Percentiles rank a stretch among this genome's conserved stretches.
phyloP scores from a whole-genome alignment of 345 rosid genomes.

The Dovyalis caffra region DNA sequence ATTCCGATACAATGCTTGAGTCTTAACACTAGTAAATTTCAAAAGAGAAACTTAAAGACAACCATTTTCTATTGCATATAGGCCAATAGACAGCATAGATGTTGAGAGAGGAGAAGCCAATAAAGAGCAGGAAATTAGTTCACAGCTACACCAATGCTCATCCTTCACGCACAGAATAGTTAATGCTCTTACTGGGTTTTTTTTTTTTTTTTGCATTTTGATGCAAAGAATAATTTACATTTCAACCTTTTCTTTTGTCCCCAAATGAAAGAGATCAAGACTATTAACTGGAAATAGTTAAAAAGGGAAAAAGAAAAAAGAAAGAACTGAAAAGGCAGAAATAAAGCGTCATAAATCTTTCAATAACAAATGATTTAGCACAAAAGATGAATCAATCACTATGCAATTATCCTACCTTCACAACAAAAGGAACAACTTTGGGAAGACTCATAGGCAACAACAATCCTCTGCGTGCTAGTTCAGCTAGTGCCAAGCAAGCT shows the following conservation, averaged over 20 bases:
- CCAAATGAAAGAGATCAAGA: no score
- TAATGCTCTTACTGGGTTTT: no score
- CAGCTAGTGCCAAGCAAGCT: slow-evolving; percentile 94
- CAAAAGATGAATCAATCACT: neutral
- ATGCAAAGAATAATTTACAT: no score
- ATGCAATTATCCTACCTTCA: slow-evolving; percentile 53
- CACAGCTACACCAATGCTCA: neutral
- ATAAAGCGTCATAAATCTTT: neutral
- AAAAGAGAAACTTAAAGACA: no score
- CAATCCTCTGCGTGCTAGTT: slow-evolving; percentile 92
- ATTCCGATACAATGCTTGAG: neutral
- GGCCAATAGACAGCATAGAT: neutral
- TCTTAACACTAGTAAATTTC: neutral
- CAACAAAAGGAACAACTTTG: slow-evolving; percentile 75
- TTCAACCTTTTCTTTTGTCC: no score
- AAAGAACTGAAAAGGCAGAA: neutral
- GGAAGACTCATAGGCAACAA: slow-evolving; percentile 88
- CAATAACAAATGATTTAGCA: neutral
- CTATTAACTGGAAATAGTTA: no score
- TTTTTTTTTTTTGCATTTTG: no score
- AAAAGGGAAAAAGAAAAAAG: neutral
- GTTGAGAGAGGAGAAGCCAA: neutral
- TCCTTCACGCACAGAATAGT: no score
- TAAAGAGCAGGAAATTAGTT: neutral
- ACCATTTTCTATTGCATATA: neutral